These are phyloP conservation scores for Fragaria nilgerrensis DNA, from an alignment of 306 rosid genomes.

Conservation along the genomic window DNA sequence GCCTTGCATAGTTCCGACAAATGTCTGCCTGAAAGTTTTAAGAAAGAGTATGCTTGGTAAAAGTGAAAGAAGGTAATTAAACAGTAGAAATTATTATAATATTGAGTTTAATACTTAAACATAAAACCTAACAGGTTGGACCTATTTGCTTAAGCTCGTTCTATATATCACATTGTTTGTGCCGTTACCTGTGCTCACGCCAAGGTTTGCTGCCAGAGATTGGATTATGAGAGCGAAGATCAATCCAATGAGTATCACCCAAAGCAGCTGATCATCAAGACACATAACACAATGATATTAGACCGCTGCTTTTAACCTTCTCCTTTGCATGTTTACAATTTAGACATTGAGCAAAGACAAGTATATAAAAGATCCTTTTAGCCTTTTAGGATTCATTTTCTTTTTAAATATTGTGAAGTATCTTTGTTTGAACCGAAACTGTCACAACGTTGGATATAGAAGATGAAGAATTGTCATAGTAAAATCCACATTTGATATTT, in stretches of 20 bases:
- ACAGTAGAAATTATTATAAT: not conserved
- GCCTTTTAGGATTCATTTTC: not conserved
- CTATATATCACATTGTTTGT: not conserved
- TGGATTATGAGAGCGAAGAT: constrained; percentile 83
- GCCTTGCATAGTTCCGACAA: constrained; percentile 78
- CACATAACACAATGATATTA: not conserved
- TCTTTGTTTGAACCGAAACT: not conserved
- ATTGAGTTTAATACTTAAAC: not conserved
- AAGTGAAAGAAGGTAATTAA: not conserved
- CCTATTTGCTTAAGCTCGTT: not conserved
- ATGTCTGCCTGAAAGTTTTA: constrained; percentile 60
- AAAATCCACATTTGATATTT: not conserved
- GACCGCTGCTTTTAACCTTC: not conserved
- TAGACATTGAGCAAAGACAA: not conserved
- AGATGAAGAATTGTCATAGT: not conserved
- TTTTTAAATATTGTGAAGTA: not conserved
- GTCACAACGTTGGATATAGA: not conserved
- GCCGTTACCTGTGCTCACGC: constrained; percentile 70
- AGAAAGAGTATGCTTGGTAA: not conserved
- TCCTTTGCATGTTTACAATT: not conserved
- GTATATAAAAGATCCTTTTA: not conserved
- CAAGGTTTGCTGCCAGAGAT: constrained; percentile 88
- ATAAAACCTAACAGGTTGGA: not conserved
- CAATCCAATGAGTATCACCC: constrained; percentile 80
- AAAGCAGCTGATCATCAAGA: constrained; percentile 56